A percentile compares a stretch with the other conserved stretches of the same genome.
Evolutionary conservation across 1,284 basidiomycete genomes (phyloP).

Genomic region (Thelephora terrestris): DNA sequence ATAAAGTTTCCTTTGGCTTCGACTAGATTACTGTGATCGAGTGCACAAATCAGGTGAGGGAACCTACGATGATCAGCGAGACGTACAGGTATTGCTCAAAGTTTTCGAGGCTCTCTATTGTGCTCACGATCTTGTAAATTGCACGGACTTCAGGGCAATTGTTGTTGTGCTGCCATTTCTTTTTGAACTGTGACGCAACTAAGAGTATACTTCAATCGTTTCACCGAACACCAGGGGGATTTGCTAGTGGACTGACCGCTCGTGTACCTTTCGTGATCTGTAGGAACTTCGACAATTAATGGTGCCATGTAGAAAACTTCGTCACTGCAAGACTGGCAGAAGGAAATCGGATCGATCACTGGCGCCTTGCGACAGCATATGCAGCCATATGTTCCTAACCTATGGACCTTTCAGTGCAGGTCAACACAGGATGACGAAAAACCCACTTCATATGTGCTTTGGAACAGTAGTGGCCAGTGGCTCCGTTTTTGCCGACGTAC

Average conservation of each 20-base stretch:
- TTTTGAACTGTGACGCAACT: slow-evolving; percentile 56
- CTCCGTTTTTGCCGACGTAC: slow-evolving; percentile 12
- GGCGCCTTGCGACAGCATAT: slow-evolving; percentile 42
- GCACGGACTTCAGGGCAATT: slow-evolving; percentile 40
- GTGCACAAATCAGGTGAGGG: no score
- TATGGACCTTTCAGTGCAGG: background rate
- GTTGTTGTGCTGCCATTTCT: slow-evolving; percentile 47
- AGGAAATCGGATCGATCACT: slow-evolving; percentile 47
- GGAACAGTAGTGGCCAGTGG: slow-evolving; percentile 35
- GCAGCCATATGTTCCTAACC: slow-evolving; percentile 32
- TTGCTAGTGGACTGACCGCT: slow-evolving; percentile 41
- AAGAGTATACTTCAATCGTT: background rate
- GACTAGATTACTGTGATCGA: slow-evolving; percentile 31
- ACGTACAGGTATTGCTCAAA: slow-evolving; percentile 27
- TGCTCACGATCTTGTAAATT: slow-evolving; percentile 46
- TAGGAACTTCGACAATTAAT: slow-evolving; percentile 45
- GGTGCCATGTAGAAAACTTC: slow-evolving; percentile 43
- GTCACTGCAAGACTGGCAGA: slow-evolving; percentile 40
- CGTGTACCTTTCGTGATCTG: slow-evolving; percentile 46
- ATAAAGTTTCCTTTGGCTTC: slow-evolving; percentile 48
- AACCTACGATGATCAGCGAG: background rate
- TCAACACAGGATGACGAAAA: background rate
- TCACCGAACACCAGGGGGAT: no score
- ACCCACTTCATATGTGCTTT: slow-evolving; percentile 37
- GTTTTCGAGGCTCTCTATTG: background rate